These are phyloP conservation scores for Musa balbisiana DNA, from an alignment of 202 grass and related monocot genomes.

Conservation along the genomic window DNA sequence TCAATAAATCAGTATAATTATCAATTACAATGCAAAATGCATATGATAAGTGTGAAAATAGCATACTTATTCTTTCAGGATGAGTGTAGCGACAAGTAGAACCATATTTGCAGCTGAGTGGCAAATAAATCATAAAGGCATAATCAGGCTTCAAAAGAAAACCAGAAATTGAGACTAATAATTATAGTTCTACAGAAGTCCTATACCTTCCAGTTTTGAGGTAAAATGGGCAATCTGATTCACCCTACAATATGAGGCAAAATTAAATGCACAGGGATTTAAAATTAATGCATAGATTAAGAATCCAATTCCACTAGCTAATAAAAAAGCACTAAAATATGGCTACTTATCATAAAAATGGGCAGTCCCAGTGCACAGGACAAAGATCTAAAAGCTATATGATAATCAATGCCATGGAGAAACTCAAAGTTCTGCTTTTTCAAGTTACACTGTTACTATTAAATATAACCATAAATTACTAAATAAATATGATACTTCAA, in stretches of 20 bases:
- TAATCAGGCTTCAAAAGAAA: conserved; percentile 18
- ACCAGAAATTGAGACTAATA: background rate
- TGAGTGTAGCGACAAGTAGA: conserved; percentile 67
- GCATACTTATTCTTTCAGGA: conserved; percentile 62
- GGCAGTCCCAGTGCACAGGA: too few species aligned
- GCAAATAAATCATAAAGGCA: conserved; percentile 21
- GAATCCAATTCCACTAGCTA: too few species aligned
- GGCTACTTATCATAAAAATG: too few species aligned
- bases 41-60: conserved; percentile 9
- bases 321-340: too few species aligned
- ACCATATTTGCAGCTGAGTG: conserved; percentile 83
- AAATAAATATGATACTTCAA: background rate
- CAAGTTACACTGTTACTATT: conserved; percentile 5
- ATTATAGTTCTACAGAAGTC: conserved; percentile 11
- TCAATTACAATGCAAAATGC: conserved; percentile 8
- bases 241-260: conserved; percentile 49
- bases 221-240: conserved; percentile 91
- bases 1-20: background rate
- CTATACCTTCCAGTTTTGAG: conserved; percentile 84
- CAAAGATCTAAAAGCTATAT: background rate
- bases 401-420: background rate
- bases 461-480: background rate
- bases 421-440: background rate
- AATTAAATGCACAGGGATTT: background rate
- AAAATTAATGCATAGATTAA: too few species aligned